Conservation (phyloP, 2,329 filamentous ascomycete species). For the Fusarium circinatum region DNA sequence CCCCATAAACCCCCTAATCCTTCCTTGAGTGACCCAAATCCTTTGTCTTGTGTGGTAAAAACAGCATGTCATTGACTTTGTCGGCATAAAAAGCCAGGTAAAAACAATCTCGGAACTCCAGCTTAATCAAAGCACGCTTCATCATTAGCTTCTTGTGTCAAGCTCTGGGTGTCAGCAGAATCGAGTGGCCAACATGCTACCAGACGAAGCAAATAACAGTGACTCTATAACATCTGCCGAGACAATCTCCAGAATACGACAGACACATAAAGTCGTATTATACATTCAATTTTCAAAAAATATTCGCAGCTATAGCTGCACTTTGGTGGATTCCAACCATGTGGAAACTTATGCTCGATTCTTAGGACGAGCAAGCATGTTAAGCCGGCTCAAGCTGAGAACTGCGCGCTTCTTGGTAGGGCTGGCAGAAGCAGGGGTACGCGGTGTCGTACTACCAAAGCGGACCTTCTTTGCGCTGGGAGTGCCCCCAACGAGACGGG, state of each 20-base stretch:
- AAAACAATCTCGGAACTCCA: conserved; percentile 46
- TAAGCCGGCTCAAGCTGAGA: conserved; percentile 68
- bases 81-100: conserved; percentile 28
- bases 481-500: conserved; percentile 55
- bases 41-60: conserved; percentile 24
- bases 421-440: conserved; percentile 49
- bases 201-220: conserved; percentile 4
- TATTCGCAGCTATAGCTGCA: not conserved
- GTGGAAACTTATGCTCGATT: conserved; percentile 55
- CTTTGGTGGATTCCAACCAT: not conserved
- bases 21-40: conserved; percentile 29
- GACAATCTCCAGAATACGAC: not conserved
- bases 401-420: conserved; percentile 63
- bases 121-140: conserved; percentile 37
- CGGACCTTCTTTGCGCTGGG: conserved; percentile 52
- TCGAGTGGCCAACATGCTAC: not conserved
- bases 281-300: conserved; percentile 29
- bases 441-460: conserved; percentile 38
- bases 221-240: not conserved
- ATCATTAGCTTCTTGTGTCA: conserved; percentile 29
- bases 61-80: conserved; percentile 25
- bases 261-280: conserved; percentile 31
- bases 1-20: conserved; percentile 29
- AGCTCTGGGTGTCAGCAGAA: conserved; percentile 1
- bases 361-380: conserved; percentile 71